Conservation (phyloP, 179 eudicot species). For the Gypsophila paniculata region DNA sequence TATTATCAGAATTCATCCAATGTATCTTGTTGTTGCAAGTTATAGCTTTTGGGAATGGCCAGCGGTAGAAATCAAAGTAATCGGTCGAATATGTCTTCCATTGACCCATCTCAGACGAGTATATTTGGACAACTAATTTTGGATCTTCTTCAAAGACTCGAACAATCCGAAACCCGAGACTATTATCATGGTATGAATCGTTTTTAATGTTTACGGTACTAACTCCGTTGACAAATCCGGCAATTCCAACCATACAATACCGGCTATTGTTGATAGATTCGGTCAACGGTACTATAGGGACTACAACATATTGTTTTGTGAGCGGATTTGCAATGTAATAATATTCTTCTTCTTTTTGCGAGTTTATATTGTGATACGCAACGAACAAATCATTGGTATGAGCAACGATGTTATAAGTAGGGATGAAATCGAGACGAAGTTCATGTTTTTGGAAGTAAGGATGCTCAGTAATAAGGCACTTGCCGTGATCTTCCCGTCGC, state of each 20-base stretch:
- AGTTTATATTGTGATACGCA: no score
- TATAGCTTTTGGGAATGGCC: no score
- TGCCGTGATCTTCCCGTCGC: no score
- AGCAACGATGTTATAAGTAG: background rate
- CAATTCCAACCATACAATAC: background rate
- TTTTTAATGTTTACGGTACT: background rate
- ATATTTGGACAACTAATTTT: background rate
- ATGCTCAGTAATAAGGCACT: conserved; percentile 8
- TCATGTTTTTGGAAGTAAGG: conserved; percentile 5
- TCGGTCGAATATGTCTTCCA: background rate
- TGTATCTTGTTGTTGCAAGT: background rate
- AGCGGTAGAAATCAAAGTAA: no score
- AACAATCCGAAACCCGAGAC: background rate
- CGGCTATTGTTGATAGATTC: no score
- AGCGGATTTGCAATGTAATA: background rate
- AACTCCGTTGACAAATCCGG: conserved; percentile 1
- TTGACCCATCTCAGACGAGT: background rate
- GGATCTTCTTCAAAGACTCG: background rate
- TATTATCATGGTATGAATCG: no score
- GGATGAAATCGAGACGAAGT: background rate
- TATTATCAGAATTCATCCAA: background rate
- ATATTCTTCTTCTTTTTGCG: no score
- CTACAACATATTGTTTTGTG: background rate
- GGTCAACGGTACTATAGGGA: background rate
- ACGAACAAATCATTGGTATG: no score